Evolutionary conservation across 2,329 filamentous ascomycete species (phyloP).

Genomic region (Aspergillus felis): DNA sequence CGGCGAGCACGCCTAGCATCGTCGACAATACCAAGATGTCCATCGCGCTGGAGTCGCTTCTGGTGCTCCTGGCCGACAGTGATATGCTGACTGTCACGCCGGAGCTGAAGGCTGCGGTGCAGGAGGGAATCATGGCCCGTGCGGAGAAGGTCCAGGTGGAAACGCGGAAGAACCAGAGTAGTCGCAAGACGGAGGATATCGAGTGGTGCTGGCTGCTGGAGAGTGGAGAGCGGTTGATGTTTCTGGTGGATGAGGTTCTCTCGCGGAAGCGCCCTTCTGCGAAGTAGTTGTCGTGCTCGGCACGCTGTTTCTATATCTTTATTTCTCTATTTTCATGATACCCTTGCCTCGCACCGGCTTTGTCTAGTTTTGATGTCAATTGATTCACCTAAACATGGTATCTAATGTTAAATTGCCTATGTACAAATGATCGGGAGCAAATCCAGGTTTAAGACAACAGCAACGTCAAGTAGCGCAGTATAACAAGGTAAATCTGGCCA

Average conservation of each 20-base stretch:
- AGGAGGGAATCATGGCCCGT: conserved; percentile 52
- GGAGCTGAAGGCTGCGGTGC: conserved; percentile 44
- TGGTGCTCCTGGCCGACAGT: conserved; percentile 50
- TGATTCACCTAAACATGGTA: not conserved
- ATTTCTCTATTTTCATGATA: not conserved
- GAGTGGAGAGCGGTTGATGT: conserved; percentile 38
- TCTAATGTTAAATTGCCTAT: not conserved
- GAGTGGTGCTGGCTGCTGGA: conserved; percentile 39
- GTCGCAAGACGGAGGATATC: conserved; percentile 29
- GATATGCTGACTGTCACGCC: conserved; percentile 31
- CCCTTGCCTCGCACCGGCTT: not conserved
- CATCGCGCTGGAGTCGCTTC: conserved; percentile 62
- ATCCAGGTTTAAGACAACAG: not conserved
- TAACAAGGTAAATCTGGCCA: not conserved
- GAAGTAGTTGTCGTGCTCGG: not conserved
- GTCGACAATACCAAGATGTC: conserved; percentile 72
- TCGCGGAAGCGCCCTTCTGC: not conserved
- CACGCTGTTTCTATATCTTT: not conserved
- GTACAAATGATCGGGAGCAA: not conserved
- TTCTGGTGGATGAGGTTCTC: conserved; percentile 32
- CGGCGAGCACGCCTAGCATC: conserved; percentile 57
- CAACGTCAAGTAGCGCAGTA: not conserved
- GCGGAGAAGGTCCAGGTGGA: conserved; percentile 43
- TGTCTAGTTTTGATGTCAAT: not conserved
- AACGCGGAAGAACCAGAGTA: conserved; percentile 43